Base-by-base conservation (phyloP, 2,329 filamentous ascomycete genomes). In the Sporothrix brunneoviolacea region DNA sequence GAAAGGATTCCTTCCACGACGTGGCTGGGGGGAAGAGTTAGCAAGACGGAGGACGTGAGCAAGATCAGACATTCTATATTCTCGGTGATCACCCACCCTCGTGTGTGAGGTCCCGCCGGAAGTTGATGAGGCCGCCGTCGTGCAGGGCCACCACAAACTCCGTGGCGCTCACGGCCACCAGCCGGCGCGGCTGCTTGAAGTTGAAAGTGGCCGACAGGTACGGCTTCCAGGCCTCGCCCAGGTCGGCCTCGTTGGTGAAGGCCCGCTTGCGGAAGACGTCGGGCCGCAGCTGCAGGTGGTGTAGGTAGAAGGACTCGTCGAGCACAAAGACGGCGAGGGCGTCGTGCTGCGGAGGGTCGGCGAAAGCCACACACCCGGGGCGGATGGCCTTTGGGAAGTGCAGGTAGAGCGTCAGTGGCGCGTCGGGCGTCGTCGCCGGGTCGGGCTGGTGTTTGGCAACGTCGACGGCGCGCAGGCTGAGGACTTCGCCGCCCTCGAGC, bases 391-490 rank as follows among this genome's bases (percentile, higher is more conserved):
- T 78, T 16, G 83, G 75, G 59, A 98, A 94, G 59, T 81, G 78
- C 53, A 98, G 79, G 59, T 88, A 82, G 45, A 96, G 74, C 4
- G 86, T 84, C 46, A 93, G 72, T 57, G 84, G 81, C 49, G 86
- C 81, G 67, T 94, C 88, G 38, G 74, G 68, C 19, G 82, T 77
- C 58, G 74, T 77, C 19, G 21, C 18, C 28, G 47, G 54, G 75
- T 76, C 57, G 75, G 79, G 69, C 75, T 75, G 57, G 75, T 79
- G 38, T 70, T 79, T 90, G 64, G 82, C 85, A 57, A 96, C 70
- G 68, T 98, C 93, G 54, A 88, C 82, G 36, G 82, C 83, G 62
- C 88, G 86, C 45, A 98, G 76, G 68, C 93, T 91, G 59, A 98
- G 75, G 55, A 89, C 74, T 58, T 80, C 86, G 61, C 83, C 82